Conservation (phyloP, 805 yeast species). For the Metschnikowia arizonensis region DNA sequence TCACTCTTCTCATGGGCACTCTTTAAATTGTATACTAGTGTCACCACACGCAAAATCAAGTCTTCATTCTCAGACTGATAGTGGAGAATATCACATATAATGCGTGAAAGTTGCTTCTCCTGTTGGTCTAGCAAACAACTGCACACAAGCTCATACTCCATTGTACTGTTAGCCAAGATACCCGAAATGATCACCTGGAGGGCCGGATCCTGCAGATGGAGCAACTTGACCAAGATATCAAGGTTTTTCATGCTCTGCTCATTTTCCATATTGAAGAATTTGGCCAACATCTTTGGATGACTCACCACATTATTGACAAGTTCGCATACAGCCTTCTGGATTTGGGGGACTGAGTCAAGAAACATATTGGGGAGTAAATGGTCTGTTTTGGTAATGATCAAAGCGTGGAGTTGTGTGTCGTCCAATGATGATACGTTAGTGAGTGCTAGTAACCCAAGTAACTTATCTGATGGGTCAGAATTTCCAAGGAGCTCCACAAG, state of each 20-base stretch:
- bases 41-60: slow-evolving; percentile 28
- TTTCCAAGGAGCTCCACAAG: slow-evolving; percentile 35
- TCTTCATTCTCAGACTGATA: slow-evolving; percentile 23
- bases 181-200: slow-evolving; percentile 32
- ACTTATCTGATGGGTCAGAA: slow-evolving; percentile 32
- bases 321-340: slow-evolving; percentile 62
- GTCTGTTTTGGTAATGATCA: slow-evolving; percentile 41
- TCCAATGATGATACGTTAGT: slow-evolving; percentile 57
- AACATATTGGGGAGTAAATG: slow-evolving; percentile 45
- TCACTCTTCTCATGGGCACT: background rate
- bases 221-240: slow-evolving; percentile 28
- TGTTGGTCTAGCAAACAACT: slow-evolving; percentile 19
- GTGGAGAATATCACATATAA: slow-evolving; percentile 21
- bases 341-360: slow-evolving; percentile 34
- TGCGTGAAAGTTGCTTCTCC: slow-evolving; percentile 14
- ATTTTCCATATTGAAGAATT: slow-evolving; percentile 53
- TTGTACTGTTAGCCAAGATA: slow-evolving; percentile 37
- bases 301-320: slow-evolving; percentile 56
- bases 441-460: slow-evolving; percentile 58
- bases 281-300: slow-evolving; percentile 41
- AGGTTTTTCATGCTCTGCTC: slow-evolving; percentile 36
- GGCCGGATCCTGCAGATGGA: slow-evolving; percentile 29
- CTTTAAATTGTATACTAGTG: slow-evolving; percentile 7
- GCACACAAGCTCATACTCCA: slow-evolving; percentile 36
- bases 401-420: slow-evolving; percentile 37